Percentiles rank a stretch among this genome's conserved stretches.
These are phyloP conservation scores for Fusarium nurragi DNA, from an alignment of 2,329 filamentous ascomycete species.

Conservation along the genomic window DNA sequence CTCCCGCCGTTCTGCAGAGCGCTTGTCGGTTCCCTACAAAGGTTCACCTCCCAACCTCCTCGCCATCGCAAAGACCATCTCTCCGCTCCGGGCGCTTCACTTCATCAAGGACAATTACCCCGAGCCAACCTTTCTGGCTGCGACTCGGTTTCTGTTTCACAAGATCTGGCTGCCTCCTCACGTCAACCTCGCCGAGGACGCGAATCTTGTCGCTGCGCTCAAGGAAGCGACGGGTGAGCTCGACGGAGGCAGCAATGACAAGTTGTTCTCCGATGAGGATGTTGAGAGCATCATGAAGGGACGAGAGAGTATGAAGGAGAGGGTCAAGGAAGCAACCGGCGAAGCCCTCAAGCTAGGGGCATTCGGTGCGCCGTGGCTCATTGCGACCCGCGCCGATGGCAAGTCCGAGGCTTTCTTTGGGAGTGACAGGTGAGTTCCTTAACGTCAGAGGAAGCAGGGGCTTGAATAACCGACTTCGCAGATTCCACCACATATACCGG, in stretches of 20 bases:
- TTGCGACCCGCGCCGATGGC: conserved; percentile 68
- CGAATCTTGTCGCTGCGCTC: conserved; percentile 57
- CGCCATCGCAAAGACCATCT: conserved; percentile 53
- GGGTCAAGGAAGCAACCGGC: conserved; percentile 66
- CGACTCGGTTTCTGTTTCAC: conserved; percentile 65
- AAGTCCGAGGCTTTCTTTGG: conserved; percentile 77
- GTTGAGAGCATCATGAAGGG: conserved; percentile 65
- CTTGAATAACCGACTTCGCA: conserved; percentile 38
- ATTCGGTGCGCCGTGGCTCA: conserved; percentile 81
- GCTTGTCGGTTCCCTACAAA: conserved; percentile 51
- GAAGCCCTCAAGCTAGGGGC: conserved; percentile 72
- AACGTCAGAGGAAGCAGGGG: no score
- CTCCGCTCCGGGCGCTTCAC: conserved; percentile 73
- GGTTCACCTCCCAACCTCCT: conserved; percentile 57
- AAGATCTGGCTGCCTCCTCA: conserved; percentile 70
- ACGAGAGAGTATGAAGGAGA: conserved; percentile 56
- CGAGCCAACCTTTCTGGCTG: conserved; percentile 58
- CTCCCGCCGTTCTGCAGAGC: conserved; percentile 50
- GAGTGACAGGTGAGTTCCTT: conserved; percentile 66
- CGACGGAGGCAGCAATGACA: conserved; percentile 32
- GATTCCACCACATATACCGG: conserved; percentile 75
- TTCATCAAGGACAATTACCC: conserved; percentile 71
- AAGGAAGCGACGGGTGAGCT: conserved; percentile 44
- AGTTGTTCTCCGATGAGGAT: conserved; percentile 61
- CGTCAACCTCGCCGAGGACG: conserved; percentile 67